phyloP scores from a whole-genome alignment of 73 alveolate species.

The Diophrys appendiculata region DNA sequence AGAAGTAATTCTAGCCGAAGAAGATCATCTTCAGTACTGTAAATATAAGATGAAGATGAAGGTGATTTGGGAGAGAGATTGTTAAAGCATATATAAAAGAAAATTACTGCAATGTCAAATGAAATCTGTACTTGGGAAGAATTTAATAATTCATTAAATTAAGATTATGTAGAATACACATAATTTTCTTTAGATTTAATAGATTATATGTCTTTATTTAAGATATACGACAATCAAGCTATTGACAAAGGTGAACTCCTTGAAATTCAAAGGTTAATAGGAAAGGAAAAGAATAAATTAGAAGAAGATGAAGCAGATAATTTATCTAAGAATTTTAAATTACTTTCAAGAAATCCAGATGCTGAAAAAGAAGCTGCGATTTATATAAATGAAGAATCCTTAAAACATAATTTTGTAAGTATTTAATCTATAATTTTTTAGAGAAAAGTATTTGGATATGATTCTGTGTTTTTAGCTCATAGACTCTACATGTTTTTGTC shows the following conservation, averaged over 20 bases:
- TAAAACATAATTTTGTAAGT: constrained; percentile 1
- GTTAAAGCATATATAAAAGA: neutral
- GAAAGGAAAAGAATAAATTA: neutral
- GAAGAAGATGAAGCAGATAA: neutral
- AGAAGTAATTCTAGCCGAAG: neutral
- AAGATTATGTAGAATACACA: neutral
- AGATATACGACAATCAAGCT: neutral
- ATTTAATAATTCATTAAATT: neutral
- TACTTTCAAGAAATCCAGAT: neutral
- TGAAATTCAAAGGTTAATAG: neutral
- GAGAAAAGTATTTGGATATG: constrained; percentile 6
- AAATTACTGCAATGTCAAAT: neutral
- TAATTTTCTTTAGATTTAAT: neutral
- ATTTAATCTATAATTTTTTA: neutral
- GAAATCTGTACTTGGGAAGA: neutral
- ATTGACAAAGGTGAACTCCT: neutral
- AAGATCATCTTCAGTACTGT: neutral
- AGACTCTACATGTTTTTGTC: constrained; percentile 2
- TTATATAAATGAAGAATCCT: neutral
- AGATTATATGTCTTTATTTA: neutral
- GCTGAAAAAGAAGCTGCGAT: neutral
- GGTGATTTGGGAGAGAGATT: constrained; percentile 3
- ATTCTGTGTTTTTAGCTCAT: neutral
- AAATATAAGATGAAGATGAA: neutral
- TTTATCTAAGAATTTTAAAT: neutral